Percentiles rank a stretch among this genome's conserved stretches.
These are phyloP conservation scores for Daldinia bambusicola DNA, from an alignment of 495 filamentous ascomycete genomes.

Conservation along the genomic window DNA sequence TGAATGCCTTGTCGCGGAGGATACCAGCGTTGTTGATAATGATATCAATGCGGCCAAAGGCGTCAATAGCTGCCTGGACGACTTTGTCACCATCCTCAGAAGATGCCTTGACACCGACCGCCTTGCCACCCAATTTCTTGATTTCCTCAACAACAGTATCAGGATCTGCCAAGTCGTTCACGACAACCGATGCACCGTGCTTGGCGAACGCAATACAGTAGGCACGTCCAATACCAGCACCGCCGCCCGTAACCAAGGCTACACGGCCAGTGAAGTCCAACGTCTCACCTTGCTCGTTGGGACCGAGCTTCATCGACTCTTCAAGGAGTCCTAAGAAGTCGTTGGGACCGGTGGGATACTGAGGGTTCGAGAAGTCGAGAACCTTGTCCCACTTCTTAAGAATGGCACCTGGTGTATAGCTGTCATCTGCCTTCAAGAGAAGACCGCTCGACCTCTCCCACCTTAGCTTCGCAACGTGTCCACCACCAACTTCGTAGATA, in stretches of 20 bases:
- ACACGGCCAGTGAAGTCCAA: constrained; percentile 91
- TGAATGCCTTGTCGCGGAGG: constrained; percentile 96
- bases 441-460: constrained; percentile 96
- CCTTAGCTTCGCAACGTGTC: constrained; percentile 89
- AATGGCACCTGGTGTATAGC: constrained; percentile 87
- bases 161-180: constrained; percentile 96
- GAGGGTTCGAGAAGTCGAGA: constrained; percentile 84
- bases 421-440: constrained; percentile 88
- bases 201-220: constrained; percentile 94
- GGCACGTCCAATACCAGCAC: constrained; percentile 89
- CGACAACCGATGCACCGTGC: constrained; percentile 87
- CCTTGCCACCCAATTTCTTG: constrained; percentile 86
- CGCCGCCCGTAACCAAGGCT: constrained; percentile 91
- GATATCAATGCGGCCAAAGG: constrained; percentile 93
- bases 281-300: constrained; percentile 78
- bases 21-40: constrained; percentile 98
- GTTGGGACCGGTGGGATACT: constrained; percentile 85
- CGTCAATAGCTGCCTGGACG: constrained; percentile 91
- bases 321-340: constrained; percentile 92
- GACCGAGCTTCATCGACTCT: constrained; percentile 79
- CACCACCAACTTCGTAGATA: constrained; percentile 95
- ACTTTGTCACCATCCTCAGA: constrained; percentile 94
- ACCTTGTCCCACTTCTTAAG: constrained; percentile 89
- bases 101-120: constrained; percentile 91
- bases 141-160: constrained; percentile 93